These are phyloP conservation scores for Arachnopeziza araneosa DNA, from an alignment of 2,329 filamentous ascomycete genomes.

Conservation along the genomic window DNA sequence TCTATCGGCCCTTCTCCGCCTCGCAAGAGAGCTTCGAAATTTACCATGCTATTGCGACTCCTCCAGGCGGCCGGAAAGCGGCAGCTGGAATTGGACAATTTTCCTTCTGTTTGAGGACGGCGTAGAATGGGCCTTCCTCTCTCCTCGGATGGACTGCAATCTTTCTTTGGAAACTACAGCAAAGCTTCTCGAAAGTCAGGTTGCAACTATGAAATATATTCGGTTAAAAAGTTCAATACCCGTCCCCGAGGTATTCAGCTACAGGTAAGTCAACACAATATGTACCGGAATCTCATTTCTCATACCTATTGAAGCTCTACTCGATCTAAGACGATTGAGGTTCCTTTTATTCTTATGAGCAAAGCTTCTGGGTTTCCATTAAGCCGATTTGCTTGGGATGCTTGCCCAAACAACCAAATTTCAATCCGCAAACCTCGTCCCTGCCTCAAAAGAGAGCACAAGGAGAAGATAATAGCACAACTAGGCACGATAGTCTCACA, in stretches of 20 bases:
- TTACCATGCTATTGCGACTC: slow-evolving; percentile 8
- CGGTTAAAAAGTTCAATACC: slow-evolving; percentile 11
- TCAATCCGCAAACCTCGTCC: slow-evolving; percentile 2
- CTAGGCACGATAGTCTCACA: slow-evolving; percentile 1
- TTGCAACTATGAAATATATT: slow-evolving; percentile 15
- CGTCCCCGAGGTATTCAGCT: slow-evolving; percentile 8
- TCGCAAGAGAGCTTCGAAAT: slow-evolving; percentile 9
- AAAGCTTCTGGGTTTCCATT: slow-evolving; percentile 12
- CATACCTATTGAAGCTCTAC: slow-evolving; percentile 1
- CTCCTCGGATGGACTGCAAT: slow-evolving; percentile 3
- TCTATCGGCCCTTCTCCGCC: slow-evolving; percentile 4
- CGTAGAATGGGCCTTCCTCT: slow-evolving; percentile 15
- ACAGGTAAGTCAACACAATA: slow-evolving; percentile 6
- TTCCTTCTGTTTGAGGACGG: slow-evolving; percentile 12
- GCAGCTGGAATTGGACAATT: slow-evolving; percentile 14
- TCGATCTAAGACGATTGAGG: slow-evolving; percentile 4
- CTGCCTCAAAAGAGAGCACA: not conserved
- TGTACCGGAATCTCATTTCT: not conserved
- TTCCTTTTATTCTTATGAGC: slow-evolving; percentile 6
- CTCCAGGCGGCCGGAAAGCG: slow-evolving; percentile 4
- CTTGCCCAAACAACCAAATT: slow-evolving; percentile 3
- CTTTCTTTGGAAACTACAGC: slow-evolving; percentile 3
- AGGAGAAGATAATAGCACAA: too few species aligned
- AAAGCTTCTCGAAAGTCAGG: slow-evolving; percentile 12
- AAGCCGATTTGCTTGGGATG: slow-evolving; percentile 8